Evolutionary conservation across 352 stramenopile species (phyloP), one percentile per base, ranked within the genome.

Genomic region (Globisporangium alternatum): DNA sequence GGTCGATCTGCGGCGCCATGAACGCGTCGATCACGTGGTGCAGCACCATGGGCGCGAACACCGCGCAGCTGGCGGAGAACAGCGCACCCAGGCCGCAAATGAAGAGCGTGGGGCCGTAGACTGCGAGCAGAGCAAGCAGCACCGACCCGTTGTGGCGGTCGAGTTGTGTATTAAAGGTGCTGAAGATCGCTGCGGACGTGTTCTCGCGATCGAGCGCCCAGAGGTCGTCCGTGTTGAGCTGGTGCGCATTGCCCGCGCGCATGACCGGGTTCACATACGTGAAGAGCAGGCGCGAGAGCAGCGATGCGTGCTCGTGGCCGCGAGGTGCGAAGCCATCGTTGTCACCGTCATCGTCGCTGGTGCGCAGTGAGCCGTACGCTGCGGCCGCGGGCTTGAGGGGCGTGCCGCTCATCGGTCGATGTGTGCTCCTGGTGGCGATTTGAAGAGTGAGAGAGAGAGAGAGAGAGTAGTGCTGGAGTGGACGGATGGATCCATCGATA

Each of bases 231-330:
- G 51, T 41, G 41, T 74, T 30, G 25, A 89, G 77, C 56, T 86
- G 76, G 51, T 71, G 76, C 5, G 51, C 39, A 59, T 86, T 76
- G 3, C 70, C 70, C 37, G 75, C 56, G 21, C 48, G 28, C 65
- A 89, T 68, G 39, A 89, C 62, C 0, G 78, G 72, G 35, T 68
- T 64, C 7, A 72, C 75, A 75, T 78, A 89, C 10, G 35, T 65
- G 21, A 89, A 65, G 5, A 84, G 57, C n/a, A 65, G 22, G 1
- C 69, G 70, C 12, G 80, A 87, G 12, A 48, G 28, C 48, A 51
- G 61, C 21, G 66, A 72, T 5, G 62, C 63, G 59, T 56, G 22
- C 21, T 13, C 28, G 25, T 25, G 48, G 5, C 13, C 48, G 4
- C 5, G 48, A 33, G 30, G 15, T 6, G 13, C 3, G 22, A 22